Conservation (phyloP, 768 basidiomycete species). For the Hericium rajendrae region DNA sequence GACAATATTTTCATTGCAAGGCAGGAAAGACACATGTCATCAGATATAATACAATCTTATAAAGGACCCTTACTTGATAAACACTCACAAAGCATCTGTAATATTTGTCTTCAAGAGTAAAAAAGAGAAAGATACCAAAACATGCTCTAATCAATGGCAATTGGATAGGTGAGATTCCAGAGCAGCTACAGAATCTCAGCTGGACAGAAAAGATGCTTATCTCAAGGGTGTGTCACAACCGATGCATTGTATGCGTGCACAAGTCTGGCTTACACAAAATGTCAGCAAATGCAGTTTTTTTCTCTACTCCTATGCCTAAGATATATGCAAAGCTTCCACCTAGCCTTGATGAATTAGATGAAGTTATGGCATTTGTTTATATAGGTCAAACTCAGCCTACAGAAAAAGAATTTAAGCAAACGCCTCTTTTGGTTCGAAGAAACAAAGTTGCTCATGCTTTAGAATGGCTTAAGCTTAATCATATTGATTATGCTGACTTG, state of each 20-base stretch:
- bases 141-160: conserved; percentile 25
- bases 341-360: conserved; percentile 9
- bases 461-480: conserved; percentile 16
- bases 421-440: conserved; percentile 16
- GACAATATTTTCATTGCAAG: neutral
- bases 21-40: neutral
- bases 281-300: conserved; percentile 11
- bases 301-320: conserved; percentile 7
- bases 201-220: conserved; percentile 25
- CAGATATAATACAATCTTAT: neutral
- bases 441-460: conserved; percentile 12
- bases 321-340: conserved; percentile 10
- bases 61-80: neutral
- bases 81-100: neutral
- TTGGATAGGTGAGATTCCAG: conserved; percentile 28
- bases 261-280: conserved; percentile 18
- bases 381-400: conserved; percentile 20
- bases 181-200: conserved; percentile 17
- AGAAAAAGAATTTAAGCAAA: conserved; percentile 17
- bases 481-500: conserved; percentile 10
- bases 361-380: conserved; percentile 22
- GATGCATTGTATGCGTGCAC: conserved; percentile 22
- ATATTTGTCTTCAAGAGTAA: neutral
- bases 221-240: conserved; percentile 20
- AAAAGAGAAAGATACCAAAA: conserved; percentile 13